Conservation (phyloP, 2,329 filamentous ascomycete genomes). For the Penicillium digitatum region DNA sequence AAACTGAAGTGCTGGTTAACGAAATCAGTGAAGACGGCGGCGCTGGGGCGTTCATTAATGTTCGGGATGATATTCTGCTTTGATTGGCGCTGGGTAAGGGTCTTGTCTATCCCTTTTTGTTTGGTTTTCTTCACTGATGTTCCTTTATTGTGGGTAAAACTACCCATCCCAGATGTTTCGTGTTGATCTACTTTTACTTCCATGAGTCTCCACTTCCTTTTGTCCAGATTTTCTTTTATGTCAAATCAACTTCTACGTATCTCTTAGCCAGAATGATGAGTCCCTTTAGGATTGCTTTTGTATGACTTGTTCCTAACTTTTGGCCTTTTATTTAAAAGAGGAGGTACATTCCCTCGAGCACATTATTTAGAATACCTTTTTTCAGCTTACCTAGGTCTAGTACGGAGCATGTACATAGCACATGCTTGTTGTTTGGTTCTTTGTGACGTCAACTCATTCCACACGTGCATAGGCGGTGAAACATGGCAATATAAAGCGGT, state of each 20-base stretch:
- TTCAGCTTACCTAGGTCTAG: too few relatives aligned
- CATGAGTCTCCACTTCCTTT: neutral
- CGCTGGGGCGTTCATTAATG: constrained; percentile 76
- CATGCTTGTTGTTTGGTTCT: neutral
- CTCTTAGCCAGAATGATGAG: constrained; percentile 1
- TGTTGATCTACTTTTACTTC: neutral
- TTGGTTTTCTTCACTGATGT: neutral
- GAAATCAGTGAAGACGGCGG: constrained; percentile 76
- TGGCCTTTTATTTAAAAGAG: neutral
- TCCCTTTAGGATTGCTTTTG: neutral
- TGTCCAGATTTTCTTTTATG: neutral
- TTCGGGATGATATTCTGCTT: constrained; percentile 50
- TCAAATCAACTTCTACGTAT: neutral
- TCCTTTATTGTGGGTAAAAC: neutral
- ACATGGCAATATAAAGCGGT: neutral
- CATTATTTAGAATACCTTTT: too few relatives aligned
- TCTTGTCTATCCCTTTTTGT: neutral
- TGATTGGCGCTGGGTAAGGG: constrained; percentile 19
- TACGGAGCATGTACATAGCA: too few relatives aligned
- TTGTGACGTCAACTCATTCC: neutral
- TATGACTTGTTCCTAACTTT: neutral
- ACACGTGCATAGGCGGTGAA: neutral
- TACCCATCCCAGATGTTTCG: neutral
- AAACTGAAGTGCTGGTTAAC: constrained; percentile 81
- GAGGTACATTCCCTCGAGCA: too few relatives aligned